Percentiles rank a stretch among this genome's conserved stretches.
phyloP scores from a whole-genome alignment of 2,329 filamentous ascomycete species.

The Cercospora sojina region DNA sequence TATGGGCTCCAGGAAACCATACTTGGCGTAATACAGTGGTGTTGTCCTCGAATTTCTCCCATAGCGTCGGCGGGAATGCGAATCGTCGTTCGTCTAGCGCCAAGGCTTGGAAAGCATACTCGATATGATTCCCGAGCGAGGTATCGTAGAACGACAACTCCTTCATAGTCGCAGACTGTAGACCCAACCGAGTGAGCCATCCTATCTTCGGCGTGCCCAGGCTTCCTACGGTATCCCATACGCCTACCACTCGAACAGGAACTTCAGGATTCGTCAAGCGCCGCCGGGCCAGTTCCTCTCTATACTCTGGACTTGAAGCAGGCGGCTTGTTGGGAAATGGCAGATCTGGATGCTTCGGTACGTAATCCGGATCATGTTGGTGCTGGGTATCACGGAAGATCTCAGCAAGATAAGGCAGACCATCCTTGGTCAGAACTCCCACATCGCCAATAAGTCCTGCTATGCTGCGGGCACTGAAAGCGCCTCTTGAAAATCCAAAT shows the following conservation, averaged over 20 bases:
- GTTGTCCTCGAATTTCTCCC: slow-evolving; percentile 46
- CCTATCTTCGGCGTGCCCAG: slow-evolving; percentile 50
- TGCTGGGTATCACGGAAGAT: slow-evolving; percentile 50
- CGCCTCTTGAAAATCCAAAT: slow-evolving; percentile 51
- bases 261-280: slow-evolving; percentile 39
- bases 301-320: slow-evolving; percentile 45
- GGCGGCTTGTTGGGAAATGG: slow-evolving; percentile 51
- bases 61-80: slow-evolving; percentile 44
- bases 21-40: slow-evolving; percentile 48
- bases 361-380: slow-evolving; percentile 45
- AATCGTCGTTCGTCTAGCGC: slow-evolving; percentile 46
- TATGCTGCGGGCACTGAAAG: slow-evolving; percentile 48
- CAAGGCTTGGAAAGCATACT: slow-evolving; percentile 48
- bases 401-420: slow-evolving; percentile 47
- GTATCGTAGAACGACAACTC: slow-evolving; percentile 53
- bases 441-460: slow-evolving; percentile 47
- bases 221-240: slow-evolving; percentile 48
- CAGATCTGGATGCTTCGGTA: slow-evolving; percentile 46
- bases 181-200: slow-evolving; percentile 38
- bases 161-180: slow-evolving; percentile 37
- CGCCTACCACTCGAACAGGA: slow-evolving; percentile 45
- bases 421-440: slow-evolving; percentile 51
- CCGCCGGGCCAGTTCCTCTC: slow-evolving; percentile 41
- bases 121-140: slow-evolving; percentile 41
- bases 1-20: slow-evolving; percentile 51